These are phyloP conservation scores for Plenodomus tracheiphilus DNA, from an alignment of 2,329 filamentous ascomycete genomes.

Conservation along the genomic window DNA sequence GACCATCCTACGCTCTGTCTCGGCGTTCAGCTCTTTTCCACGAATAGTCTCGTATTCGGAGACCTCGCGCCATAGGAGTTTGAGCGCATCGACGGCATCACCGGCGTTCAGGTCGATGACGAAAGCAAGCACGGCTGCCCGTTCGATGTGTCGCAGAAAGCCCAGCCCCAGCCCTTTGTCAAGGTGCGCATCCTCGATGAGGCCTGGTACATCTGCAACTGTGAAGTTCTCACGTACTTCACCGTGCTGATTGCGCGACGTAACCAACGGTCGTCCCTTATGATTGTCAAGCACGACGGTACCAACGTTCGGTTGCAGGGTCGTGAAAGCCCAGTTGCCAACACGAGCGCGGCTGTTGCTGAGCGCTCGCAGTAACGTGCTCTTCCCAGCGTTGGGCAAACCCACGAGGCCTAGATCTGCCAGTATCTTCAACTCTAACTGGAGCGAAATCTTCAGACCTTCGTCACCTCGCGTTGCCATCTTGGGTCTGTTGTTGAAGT, in stretches of 20 bases:
- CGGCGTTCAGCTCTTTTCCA: slow-evolving; percentile 69
- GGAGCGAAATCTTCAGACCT: slow-evolving; percentile 75
- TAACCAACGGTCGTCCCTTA: slow-evolving; percentile 68
- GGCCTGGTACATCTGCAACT: slow-evolving; percentile 91
- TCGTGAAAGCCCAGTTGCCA: slow-evolving; percentile 96
- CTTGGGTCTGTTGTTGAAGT: slow-evolving; percentile 73
- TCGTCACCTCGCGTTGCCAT: slow-evolving; percentile 86
- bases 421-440: slow-evolving; percentile 91
- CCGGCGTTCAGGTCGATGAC: slow-evolving; percentile 83
- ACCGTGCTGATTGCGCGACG: slow-evolving; percentile 51
- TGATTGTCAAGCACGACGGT: slow-evolving; percentile 92
- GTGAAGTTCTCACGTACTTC: slow-evolving; percentile 77
- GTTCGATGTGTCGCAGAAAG: slow-evolving; percentile 92
- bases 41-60: slow-evolving; percentile 83
- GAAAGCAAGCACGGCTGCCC: slow-evolving; percentile 89
- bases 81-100: slow-evolving; percentile 76
- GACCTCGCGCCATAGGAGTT: slow-evolving; percentile 88
- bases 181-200: slow-evolving; percentile 90
- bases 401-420: slow-evolving; percentile 95
- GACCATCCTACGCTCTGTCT: slow-evolving; percentile 65
- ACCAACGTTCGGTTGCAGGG: slow-evolving; percentile 90
- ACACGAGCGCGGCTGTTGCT: slow-evolving; percentile 88
- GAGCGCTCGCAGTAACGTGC: slow-evolving; percentile 83
- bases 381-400: slow-evolving; percentile 94
- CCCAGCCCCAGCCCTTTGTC: slow-evolving; percentile 89